phyloP scores from a whole-genome alignment of 2,329 filamentous ascomycete genomes.

The Aspergillus pseudoglaucus region DNA sequence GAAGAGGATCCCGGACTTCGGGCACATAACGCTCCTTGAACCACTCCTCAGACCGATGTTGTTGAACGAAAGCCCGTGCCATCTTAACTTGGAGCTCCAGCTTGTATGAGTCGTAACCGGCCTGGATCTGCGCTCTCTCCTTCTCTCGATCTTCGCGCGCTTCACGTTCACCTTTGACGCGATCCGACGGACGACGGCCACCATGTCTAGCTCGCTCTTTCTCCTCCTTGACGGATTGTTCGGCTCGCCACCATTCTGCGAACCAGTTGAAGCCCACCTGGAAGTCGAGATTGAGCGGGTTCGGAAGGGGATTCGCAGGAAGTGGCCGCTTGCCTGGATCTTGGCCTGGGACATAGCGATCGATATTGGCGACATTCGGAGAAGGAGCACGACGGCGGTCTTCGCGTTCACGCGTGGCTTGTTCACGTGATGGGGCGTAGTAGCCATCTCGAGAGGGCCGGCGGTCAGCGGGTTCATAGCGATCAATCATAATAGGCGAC shows the following conservation, averaged over 20 bases:
- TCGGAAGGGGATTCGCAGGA: conserved; percentile 52
- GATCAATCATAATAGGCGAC: conserved; percentile 56
- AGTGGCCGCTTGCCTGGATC: conserved; percentile 48
- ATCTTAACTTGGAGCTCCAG: conserved; percentile 62
- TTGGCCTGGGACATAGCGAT: conserved; percentile 60
- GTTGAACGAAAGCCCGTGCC: conserved; percentile 81
- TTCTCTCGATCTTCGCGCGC: conserved; percentile 57
- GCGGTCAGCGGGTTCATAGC: conserved; percentile 54
- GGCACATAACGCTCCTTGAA: conserved; percentile 92
- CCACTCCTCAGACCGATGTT: conserved; percentile 95
- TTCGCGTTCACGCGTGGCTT: conserved; percentile 48
- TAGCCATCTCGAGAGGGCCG: conserved; percentile 53
- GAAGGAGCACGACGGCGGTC: conserved; percentile 53
- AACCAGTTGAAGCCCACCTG: conserved; percentile 64
- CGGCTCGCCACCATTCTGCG: conserved; percentile 61
- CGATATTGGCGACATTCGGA: conserved; percentile 52
- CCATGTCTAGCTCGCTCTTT: conserved; percentile 57
- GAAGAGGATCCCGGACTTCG: conserved; percentile 69
- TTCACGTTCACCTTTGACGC: conserved; percentile 57
- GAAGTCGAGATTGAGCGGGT: conserved; percentile 57
- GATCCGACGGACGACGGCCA: conserved; percentile 47
- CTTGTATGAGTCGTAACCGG: conserved; percentile 60
- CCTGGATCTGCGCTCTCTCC: conserved; percentile 57
- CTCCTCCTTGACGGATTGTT: conserved; percentile 58
- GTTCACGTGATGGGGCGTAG: conserved; percentile 40